Percentiles rank a stretch among this genome's conserved stretches.
These are phyloP conservation scores for Epithemia pelagica DNA, from an alignment of 108 stramenopile genomes.

Conservation along the genomic window DNA sequence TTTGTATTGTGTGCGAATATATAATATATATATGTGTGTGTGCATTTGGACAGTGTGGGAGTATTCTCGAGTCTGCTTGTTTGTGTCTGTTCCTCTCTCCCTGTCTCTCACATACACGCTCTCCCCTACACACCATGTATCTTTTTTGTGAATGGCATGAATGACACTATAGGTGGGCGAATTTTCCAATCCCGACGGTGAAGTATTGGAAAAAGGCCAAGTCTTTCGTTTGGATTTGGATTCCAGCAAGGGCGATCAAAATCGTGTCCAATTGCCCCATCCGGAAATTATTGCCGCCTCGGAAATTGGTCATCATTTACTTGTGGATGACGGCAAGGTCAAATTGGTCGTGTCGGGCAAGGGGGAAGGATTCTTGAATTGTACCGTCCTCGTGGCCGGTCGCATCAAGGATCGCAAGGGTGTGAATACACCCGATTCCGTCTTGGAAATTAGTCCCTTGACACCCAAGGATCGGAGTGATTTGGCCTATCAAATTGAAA, in stretches of 20 bases:
- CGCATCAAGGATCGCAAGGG: constrained; percentile 88
- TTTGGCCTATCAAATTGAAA: constrained; percentile 78
- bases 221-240: constrained; percentile 86
- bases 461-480: constrained; percentile 89
- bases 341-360: constrained; percentile 75
- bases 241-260: constrained; percentile 67
- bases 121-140: no score
- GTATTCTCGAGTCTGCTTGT: no score
- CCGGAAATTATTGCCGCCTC: constrained; percentile 88
- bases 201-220: constrained; percentile 68
- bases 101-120: no score
- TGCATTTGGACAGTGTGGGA: no score
- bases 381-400: constrained; percentile 83
- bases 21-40: no score
- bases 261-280: constrained; percentile 87
- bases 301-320: constrained; percentile 80
- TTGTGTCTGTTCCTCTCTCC: no score
- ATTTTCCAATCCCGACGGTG: constrained; percentile 72
- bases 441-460: constrained; percentile 87
- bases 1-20: background rate
- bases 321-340: constrained; percentile 96
- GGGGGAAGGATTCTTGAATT: constrained; percentile 79
- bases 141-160: background rate
- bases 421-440: constrained; percentile 90
- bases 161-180: constrained; percentile 45